Evolutionary conservation across 1,284 basidiomycete species (phyloP), one percentile per base, ranked within the genome.

Genomic region (Sporisorium iseilematis-ciliati): DNA sequence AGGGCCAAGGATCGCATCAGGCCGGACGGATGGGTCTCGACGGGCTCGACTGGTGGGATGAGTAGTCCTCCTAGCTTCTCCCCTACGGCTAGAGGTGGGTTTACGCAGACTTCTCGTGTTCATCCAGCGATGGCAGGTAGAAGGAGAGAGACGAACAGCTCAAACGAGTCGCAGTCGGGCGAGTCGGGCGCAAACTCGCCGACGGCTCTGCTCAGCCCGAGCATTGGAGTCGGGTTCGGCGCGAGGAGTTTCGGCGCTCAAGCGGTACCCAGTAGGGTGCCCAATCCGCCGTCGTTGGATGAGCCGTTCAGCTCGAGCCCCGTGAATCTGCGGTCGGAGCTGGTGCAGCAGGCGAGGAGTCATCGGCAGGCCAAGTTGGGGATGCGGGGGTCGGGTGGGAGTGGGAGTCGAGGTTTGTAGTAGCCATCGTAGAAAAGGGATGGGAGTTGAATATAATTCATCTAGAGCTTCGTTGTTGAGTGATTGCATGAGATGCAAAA

Each of bases 291-390:
- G 4, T 54, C 50, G 21, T 33, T 75, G 23, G 72, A 75, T 23
- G 72, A 66, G 43, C 72, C 72, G 3, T 70, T 75, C 66, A 69
- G 72, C 29, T 63, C 59, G 31, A 69, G 66, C 23, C 72, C 66
- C 6, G 56, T 63, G 8, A 62, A 75, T 26, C 18, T 51, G 5
- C 33, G 62, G 7, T 38, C 62, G 0, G 66, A 75, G 43, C 57
- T 75, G 3, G 49, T 58, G 20, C 60, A 62, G 49, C 66, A 65
- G 23, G 56, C 63, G 12, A 51, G 72, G 18, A 57, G 59, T 7
- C 63, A 75, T 50, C 59, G 53, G 6, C 60, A 72, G 12, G 64
- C 69, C 3, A 43, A 46, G 14, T 50, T 31, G n/a, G n/a, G n/a
- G n/a, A n/a, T 18, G 45, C 45, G 1, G 35, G 35, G 35, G 14